phyloP scores from a whole-genome alignment of 257 asterid species.

The Sherardia arvensis region DNA sequence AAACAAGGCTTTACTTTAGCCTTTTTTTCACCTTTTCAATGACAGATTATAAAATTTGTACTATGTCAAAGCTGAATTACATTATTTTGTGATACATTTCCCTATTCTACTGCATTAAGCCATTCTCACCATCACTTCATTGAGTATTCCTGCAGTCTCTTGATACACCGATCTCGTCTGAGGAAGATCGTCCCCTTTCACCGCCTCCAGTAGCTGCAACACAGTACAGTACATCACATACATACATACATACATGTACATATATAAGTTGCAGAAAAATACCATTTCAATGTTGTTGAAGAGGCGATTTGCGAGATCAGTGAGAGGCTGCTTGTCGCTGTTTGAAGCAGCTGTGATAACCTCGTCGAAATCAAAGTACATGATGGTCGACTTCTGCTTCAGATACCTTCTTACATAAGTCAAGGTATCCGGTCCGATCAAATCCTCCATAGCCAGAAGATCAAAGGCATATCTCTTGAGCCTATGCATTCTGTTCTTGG shows the following conservation, averaged over 20 bases:
- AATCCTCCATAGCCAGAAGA: conserved; percentile 66
- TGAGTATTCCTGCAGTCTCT: conserved; percentile 43
- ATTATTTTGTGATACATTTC: conserved; percentile 21
- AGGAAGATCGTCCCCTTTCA: conserved; percentile 34
- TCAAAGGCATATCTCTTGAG: conserved; percentile 68
- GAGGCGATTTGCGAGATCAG: conserved; percentile 64
- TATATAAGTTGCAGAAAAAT: not conserved
- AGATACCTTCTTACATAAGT: conserved; percentile 59
- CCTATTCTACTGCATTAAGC: conserved; percentile 44
- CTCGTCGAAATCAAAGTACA: conserved; percentile 73
- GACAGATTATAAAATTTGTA: conserved; percentile 12
- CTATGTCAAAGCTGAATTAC: not conserved
- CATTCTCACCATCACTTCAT: conserved; percentile 68
- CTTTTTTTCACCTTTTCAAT: conserved; percentile 9
- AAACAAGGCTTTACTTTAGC: not conserved
- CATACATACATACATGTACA: not conserved
- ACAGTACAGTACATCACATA: not conserved
- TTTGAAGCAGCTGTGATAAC: conserved; percentile 51
- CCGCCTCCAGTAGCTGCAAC: conserved; percentile 59
- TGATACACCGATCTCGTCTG: conserved; percentile 37
- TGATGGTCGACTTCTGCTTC: conserved; percentile 54
- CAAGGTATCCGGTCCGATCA: conserved; percentile 63
- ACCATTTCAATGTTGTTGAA: conserved; percentile 72
- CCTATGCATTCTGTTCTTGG: conserved; percentile 49
- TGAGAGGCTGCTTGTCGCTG: conserved; percentile 46